A percentile compares a stretch with the other conserved stretches of the same genome.
These are phyloP conservation scores for Zalaria sp. DNA, from an alignment of 2,329 filamentous ascomycete genomes.

Conservation along the genomic window DNA sequence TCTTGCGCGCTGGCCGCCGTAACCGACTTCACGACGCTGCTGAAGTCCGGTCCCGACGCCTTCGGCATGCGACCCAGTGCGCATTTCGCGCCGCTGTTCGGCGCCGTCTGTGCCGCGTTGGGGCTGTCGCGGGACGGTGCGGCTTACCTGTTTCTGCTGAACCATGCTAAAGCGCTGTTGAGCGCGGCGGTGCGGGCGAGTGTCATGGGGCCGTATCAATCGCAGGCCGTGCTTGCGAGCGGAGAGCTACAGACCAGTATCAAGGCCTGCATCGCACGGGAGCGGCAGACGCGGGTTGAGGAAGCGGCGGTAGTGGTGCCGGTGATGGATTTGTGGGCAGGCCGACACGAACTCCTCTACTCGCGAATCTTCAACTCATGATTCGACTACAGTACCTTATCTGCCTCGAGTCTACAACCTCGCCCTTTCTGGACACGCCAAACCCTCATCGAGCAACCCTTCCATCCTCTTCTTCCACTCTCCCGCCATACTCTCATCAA, in stretches of 20 bases:
- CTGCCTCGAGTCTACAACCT: no score
- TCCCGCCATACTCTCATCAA: conserved; percentile 14
- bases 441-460: background rate
- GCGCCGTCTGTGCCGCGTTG: conserved; percentile 48
- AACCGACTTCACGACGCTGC: background rate
- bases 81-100: conserved; percentile 59
- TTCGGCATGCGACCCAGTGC: conserved; percentile 22
- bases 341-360: conserved; percentile 69
- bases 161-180: conserved; percentile 61
- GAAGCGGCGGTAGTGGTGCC: conserved; percentile 64
- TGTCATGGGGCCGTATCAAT: conserved; percentile 68
- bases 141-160: conserved; percentile 62
- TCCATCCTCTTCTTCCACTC: conserved; percentile 12
- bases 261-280: conserved; percentile 41
- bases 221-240: conserved; percentile 57
- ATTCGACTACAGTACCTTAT: conserved; percentile 1
- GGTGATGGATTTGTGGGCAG: conserved; percentile 70
- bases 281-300: conserved; percentile 45
- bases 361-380: conserved; percentile 78
- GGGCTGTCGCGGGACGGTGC: conserved; percentile 47
- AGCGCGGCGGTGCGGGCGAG: conserved; percentile 65
- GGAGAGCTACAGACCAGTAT: conserved; percentile 44
- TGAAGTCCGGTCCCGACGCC: background rate
- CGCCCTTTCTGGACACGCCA: no score
- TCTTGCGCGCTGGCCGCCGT: background rate